These are phyloP conservation scores for Ophiocordyceps camponoti-leonardi DNA, from an alignment of 2,329 filamentous ascomycete genomes.

Conservation along the genomic window DNA sequence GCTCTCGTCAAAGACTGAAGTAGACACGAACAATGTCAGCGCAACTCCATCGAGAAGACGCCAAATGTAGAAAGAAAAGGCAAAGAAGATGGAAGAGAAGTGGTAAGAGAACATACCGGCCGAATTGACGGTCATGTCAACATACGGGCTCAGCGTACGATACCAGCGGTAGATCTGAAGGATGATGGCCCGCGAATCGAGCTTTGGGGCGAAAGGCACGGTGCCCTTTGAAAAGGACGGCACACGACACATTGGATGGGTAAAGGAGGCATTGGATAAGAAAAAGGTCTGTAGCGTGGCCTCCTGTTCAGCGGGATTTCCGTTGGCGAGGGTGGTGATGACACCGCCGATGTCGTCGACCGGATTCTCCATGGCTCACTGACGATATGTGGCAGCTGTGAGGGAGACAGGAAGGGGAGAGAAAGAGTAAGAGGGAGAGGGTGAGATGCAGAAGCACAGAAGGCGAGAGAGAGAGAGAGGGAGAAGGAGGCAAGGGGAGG, in stretches of 20 bases:
- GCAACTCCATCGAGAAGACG: not conserved
- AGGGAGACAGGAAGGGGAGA: not conserved
- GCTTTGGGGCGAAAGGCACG: conserved; percentile 20
- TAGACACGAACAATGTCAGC: conserved; percentile 1
- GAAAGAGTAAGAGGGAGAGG: conserved; percentile 6
- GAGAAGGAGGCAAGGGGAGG: conserved; percentile 7
- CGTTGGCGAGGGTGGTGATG: conserved; percentile 52
- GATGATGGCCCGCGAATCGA: conserved; percentile 51
- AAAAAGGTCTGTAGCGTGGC: conserved; percentile 56
- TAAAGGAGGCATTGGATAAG: conserved; percentile 52
- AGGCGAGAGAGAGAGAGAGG: not conserved
- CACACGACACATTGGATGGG: conserved; percentile 63
- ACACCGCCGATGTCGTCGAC: conserved; percentile 41
- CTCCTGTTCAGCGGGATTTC: conserved; percentile 46
- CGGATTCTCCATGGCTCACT: not conserved
- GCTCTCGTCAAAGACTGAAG: conserved; percentile 47
- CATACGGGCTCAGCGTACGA: conserved; percentile 61
- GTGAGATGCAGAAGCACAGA: not conserved
- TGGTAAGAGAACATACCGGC: conserved; percentile 12
- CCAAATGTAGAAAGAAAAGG: not conserved
- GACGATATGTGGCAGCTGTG: not conserved
- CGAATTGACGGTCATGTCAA: conserved; percentile 49
- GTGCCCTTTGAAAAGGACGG: conserved; percentile 27
- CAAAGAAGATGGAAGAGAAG: not conserved
- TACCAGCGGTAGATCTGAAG: conserved; percentile 66